Percentiles rank a stretch among this genome's conserved stretches.
These are phyloP conservation scores for Solanum microdontum DNA, from an alignment of 257 asterid genomes.

Conservation along the genomic window DNA sequence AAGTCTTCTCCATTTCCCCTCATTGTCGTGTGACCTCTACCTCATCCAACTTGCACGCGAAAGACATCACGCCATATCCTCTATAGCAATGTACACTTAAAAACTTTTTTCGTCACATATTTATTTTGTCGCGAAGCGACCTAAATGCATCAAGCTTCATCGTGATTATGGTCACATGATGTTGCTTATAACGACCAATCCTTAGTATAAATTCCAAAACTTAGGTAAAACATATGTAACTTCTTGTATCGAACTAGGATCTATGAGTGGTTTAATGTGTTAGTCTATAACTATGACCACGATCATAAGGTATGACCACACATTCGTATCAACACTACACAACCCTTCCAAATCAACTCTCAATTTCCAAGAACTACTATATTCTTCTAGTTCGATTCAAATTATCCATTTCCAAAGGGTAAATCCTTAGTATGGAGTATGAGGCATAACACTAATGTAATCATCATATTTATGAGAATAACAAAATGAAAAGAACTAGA, in stretches of 20 bases:
- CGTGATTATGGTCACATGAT: no score
- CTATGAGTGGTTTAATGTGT: no score
- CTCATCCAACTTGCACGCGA: background rate
- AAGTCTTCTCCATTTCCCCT: background rate
- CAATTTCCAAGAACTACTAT: background rate
- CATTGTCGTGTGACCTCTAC: background rate
- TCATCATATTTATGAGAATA: background rate
- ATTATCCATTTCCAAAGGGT: background rate
- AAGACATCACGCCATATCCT: background rate
- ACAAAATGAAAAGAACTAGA: background rate
- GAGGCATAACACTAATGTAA: background rate
- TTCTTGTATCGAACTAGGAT: no score
- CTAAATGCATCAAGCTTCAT: no score
- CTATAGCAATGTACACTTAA: background rate
- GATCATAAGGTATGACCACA: background rate
- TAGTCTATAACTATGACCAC: background rate
- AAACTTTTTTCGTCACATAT: no score
- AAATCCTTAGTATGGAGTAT: background rate
- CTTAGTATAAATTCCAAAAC: no score
- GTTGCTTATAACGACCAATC: no score
- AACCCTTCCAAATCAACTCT: background rate
- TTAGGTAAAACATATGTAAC: no score
- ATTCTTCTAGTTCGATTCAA: background rate
- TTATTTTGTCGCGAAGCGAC: no score
- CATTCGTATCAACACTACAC: background rate